A percentile compares a stretch with the other conserved stretches of the same genome.
Conservation (phyloP, 345 rosid genomes). For the Salix koriyanagi region DNA sequence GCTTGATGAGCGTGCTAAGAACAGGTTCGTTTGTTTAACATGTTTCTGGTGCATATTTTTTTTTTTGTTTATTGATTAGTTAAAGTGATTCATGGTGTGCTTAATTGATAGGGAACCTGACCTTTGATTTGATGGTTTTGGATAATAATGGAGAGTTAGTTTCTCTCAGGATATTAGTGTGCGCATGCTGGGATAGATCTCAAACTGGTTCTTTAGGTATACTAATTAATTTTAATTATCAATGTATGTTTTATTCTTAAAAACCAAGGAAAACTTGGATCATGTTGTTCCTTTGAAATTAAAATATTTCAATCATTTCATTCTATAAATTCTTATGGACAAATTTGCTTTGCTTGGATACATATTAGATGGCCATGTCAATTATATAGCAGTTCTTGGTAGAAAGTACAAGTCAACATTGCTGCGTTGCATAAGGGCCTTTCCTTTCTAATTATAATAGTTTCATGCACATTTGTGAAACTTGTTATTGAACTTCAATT, state of each 20-base stretch:
- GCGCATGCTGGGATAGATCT: neutral
- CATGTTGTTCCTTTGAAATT: neutral
- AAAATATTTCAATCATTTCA: neutral
- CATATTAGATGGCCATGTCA: neutral
- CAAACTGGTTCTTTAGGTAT: neutral
- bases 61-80: neutral
- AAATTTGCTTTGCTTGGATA: neutral
- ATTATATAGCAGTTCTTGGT: neutral
- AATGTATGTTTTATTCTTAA: neutral
- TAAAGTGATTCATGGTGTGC: neutral
- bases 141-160: neutral
- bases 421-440: neutral
- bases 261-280: neutral
- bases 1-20: slow-evolving; percentile 84
- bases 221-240: neutral
- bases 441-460: neutral
- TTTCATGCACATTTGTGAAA: neutral
- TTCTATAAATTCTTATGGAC: neutral
- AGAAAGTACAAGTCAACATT: neutral
- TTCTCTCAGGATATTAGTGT: neutral
- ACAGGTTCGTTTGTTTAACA: slow-evolving; percentile 43
- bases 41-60: neutral
- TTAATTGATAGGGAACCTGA: neutral
- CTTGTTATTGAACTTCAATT: neutral
- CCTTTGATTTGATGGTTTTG: neutral